phyloP scores from a whole-genome alignment of 352 stramenopile species.

The Phytophthora tentaculata region DNA sequence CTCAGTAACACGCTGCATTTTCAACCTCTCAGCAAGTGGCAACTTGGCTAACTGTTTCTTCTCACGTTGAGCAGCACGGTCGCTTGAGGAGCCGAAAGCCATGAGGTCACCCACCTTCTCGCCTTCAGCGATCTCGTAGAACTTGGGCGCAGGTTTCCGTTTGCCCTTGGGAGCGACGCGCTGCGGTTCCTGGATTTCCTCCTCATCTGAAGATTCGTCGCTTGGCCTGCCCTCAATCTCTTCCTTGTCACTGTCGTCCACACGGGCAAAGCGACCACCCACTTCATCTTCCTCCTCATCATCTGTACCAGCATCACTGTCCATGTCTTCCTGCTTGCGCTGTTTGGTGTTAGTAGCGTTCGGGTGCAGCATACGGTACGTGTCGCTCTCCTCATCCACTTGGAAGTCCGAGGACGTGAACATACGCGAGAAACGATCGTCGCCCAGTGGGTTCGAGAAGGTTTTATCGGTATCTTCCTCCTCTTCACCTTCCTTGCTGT shows the following conservation, averaged over 20 bases:
- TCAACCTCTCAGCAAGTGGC: conserved; percentile 78
- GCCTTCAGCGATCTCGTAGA: conserved; percentile 87
- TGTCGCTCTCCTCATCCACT: conserved; percentile 96
- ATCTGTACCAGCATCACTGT: conserved; percentile 87
- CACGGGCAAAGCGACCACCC: conserved; percentile 68
- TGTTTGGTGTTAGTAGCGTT: conserved; percentile 84
- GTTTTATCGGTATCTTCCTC: conserved; percentile 28
- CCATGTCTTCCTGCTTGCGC: conserved; percentile 90
- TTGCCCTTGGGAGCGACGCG: conserved; percentile 39
- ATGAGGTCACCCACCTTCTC: conserved; percentile 87
- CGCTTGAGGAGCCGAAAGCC: conserved; percentile 69
- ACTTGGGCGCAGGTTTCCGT: conserved; percentile 60
- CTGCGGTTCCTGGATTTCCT: conserved; percentile 35
- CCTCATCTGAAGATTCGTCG: conserved; percentile 73
- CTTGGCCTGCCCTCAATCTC: conserved; percentile 68
- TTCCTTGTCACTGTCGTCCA: conserved; percentile 72
- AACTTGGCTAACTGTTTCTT: conserved; percentile 83
- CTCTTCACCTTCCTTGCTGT: conserved; percentile 41
- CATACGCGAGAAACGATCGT: conserved; percentile 97
- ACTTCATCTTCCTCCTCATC: conserved; percentile 65
- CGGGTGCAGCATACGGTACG: conserved; percentile 96
- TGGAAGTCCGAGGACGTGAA: conserved; percentile 98
- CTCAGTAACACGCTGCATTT: conserved; percentile 75
- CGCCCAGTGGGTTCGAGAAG: conserved; percentile 88
- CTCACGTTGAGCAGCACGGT: conserved; percentile 74